Percentiles rank a stretch among this genome's conserved stretches.
Evolutionary conservation across 2,329 filamentous ascomycete genomes (phyloP).

Genomic region (Graphiopsis chlorocephala): DNA sequence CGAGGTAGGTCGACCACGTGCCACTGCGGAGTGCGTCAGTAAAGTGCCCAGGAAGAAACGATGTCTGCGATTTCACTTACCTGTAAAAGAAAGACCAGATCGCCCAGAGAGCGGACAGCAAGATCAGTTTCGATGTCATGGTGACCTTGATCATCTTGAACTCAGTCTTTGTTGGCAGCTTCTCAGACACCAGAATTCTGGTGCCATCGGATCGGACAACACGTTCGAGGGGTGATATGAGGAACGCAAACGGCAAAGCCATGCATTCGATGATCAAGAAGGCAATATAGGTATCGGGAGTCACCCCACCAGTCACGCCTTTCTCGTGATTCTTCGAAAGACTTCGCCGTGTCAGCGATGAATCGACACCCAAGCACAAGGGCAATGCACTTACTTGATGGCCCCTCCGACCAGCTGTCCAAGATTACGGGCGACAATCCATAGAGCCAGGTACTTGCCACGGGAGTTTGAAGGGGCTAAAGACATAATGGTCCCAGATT

Average conservation of each 20-base stretch:
- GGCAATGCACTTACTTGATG: conserved; percentile 29
- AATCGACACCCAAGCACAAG: background rate
- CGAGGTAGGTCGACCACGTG: conserved; percentile 38
- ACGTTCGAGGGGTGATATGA: conserved; percentile 47
- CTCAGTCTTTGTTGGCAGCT: conserved; percentile 28
- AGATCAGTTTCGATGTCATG: conserved; percentile 3
- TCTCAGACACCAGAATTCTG: conserved; percentile 27
- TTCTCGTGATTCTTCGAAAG: conserved; percentile 13
- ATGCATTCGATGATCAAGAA: conserved; percentile 49
- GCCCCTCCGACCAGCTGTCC: conserved; percentile 37
- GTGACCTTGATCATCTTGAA: conserved; percentile 19
- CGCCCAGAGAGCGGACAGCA: conserved; percentile 35
- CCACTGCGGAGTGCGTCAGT: conserved; percentile 42
- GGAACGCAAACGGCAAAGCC: conserved; percentile 46
- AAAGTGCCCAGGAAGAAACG: conserved; percentile 45
- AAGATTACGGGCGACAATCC: conserved; percentile 36
- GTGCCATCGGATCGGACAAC: conserved; percentile 42
- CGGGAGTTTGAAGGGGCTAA: conserved; percentile 36
- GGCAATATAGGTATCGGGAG: conserved; percentile 47
- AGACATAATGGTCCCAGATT: conserved; percentile 39
- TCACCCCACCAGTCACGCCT: conserved; percentile 25
- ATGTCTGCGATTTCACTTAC: conserved; percentile 45
- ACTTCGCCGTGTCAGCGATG: conserved; percentile 27
- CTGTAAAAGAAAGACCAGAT: conserved; percentile 42
- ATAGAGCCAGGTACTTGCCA: conserved; percentile 35